Conservation (phyloP, 2,329 filamentous ascomycete genomes). For the Penicillium sp. region DNA sequence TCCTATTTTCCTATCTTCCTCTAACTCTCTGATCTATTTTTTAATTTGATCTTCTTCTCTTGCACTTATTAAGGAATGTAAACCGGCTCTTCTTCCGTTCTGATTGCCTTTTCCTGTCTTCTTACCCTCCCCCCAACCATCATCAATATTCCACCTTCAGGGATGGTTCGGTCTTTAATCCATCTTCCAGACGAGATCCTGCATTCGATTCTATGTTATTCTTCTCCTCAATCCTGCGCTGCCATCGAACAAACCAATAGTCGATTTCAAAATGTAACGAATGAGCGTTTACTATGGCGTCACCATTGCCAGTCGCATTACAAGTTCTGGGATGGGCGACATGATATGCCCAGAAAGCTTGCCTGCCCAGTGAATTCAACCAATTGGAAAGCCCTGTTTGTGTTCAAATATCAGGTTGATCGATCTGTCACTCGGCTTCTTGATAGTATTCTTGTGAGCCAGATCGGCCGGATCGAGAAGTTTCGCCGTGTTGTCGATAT, state of each 20-base stretch:
- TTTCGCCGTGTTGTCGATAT: constrained; percentile 69
- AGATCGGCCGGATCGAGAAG: constrained; percentile 67
- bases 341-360: constrained; percentile 61
- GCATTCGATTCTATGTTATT: constrained; percentile 69
- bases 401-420: constrained; percentile 57
- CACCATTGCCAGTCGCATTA: constrained; percentile 69
- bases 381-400: constrained; percentile 73
- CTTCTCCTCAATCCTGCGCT: constrained; percentile 52
- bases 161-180: constrained; percentile 37
- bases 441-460: constrained; percentile 68
- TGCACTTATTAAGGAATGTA: not conserved
- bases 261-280: constrained; percentile 64
- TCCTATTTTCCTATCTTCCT: not conserved
- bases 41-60: not conserved
- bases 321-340: constrained; percentile 69
- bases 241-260: constrained; percentile 61
- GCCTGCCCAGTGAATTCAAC: constrained; percentile 54
- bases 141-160: constrained; percentile 15
- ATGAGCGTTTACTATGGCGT: constrained; percentile 77
- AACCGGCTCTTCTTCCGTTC: not conserved
- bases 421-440: constrained; percentile 55
- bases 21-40: not conserved
- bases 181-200: constrained; percentile 80
- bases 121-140: not conserved
- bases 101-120: not conserved